Evolutionary conservation across 31 red algal genomes (phyloP).

Genomic region (Porphyra umbilicalis): DNA sequence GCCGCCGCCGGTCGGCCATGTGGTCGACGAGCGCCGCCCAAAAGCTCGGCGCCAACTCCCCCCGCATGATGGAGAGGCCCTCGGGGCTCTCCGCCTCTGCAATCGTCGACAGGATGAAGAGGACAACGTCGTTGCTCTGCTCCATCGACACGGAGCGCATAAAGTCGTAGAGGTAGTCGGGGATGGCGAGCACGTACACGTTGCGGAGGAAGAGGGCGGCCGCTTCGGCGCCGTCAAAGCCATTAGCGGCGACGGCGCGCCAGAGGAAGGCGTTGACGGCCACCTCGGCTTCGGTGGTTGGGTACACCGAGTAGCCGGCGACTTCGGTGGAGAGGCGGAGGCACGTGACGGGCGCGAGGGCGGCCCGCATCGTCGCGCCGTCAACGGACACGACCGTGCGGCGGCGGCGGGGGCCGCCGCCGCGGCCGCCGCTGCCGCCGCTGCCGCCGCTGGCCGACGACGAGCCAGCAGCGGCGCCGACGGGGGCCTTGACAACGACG

Average conservation of each 20-base stretch:
- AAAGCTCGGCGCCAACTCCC: constrained; percentile 19
- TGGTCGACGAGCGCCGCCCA: background rate
- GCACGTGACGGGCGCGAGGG: constrained; percentile 5
- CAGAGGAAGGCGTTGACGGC: constrained; percentile 26
- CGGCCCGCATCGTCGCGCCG: background rate
- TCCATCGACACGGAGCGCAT: constrained; percentile 9
- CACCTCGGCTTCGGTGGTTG: constrained; percentile 20
- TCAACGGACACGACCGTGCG: constrained; percentile 1
- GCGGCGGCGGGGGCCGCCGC: constrained; percentile 2
- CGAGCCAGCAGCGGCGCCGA: background rate
- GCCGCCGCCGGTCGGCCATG: background rate
- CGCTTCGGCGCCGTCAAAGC: constrained; percentile 11
- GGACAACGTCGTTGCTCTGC: constrained; percentile 9
- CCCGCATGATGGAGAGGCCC: constrained; percentile 4
- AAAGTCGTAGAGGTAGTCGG: constrained; percentile 24
- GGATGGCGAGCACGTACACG: constrained; percentile 26
- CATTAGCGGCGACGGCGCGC: constrained; percentile 13
- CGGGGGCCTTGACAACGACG: background rate
- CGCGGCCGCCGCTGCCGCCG: background rate
- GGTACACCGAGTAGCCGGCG: constrained; percentile 12
- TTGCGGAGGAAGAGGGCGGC: constrained; percentile 31
- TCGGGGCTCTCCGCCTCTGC: constrained; percentile 8
- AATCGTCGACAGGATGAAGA: constrained; percentile 14
- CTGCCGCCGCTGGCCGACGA: background rate
- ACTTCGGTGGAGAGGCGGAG: constrained; percentile 12